Percentiles rank a stretch among this genome's conserved stretches.
Evolutionary conservation across 78 protist species (phyloP).

Genomic region (Tieghemostelium lacteum): DNA sequence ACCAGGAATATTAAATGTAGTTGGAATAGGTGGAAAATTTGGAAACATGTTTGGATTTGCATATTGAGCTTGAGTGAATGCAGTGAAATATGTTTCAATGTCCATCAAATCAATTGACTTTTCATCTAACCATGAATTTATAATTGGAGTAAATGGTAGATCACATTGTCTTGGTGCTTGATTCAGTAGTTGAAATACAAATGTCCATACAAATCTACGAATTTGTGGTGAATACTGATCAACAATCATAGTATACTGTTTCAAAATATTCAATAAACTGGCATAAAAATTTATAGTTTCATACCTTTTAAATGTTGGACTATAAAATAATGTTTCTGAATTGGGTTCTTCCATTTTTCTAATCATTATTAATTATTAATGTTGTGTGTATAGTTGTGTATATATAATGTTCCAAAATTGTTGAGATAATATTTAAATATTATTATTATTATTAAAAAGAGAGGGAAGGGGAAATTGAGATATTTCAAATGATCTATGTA

Average conservation of each 20-base stretch:
- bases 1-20: constrained; percentile 49
- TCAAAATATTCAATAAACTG: constrained; percentile 41
- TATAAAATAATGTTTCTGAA: constrained; percentile 50
- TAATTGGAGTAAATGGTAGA: constrained; percentile 45
- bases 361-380: neutral
- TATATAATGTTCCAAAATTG: too few relatives aligned
- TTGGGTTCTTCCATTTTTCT: constrained; percentile 13
- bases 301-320: constrained; percentile 71
- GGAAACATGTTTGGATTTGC: constrained; percentile 30
- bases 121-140: constrained; percentile 56
- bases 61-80: constrained; percentile 68
- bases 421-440: too few relatives aligned
- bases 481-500: too few relatives aligned
- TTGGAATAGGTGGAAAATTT: constrained; percentile 34
- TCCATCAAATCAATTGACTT: constrained; percentile 63
- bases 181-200: constrained; percentile 46
- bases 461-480: too few relatives aligned
- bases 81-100: constrained; percentile 70
- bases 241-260: constrained; percentile 58
- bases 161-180: constrained; percentile 72
- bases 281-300: constrained; percentile 64
- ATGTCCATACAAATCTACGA: constrained; percentile 42
- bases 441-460: too few relatives aligned
- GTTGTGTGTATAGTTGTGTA: too few relatives aligned
- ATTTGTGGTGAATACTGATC: constrained; percentile 53